A percentile compares a stretch with the other conserved stretches of the same genome.
phyloP scores from a whole-genome alignment of 2,329 filamentous ascomycete species.

The Colletotrichum siamense region DNA sequence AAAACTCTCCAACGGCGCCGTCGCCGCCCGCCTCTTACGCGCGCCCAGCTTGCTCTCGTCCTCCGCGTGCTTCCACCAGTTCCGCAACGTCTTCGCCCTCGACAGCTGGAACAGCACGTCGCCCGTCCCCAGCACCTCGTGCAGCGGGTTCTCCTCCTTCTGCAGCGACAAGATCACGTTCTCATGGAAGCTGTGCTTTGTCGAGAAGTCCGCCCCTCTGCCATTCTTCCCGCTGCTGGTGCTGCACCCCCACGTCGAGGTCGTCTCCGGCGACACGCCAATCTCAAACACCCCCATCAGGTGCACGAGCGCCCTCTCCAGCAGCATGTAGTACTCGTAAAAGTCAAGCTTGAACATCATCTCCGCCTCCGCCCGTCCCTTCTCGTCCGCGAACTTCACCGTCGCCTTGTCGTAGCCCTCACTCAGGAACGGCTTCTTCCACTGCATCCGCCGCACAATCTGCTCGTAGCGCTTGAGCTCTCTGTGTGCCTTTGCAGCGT shows the following conservation, averaged over 20 bases:
- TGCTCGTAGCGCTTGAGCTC: constrained; percentile 65
- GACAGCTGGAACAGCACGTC: constrained; percentile 64
- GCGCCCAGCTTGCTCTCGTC: constrained; percentile 32
- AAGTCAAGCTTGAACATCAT: constrained; percentile 81
- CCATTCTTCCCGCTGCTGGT: background rate
- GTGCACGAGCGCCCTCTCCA: constrained; percentile 74
- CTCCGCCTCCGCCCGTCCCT: constrained; percentile 53
- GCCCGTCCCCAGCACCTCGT: constrained; percentile 58
- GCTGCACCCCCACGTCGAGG: background rate
- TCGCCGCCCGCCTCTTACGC: constrained; percentile 25
- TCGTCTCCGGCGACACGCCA: constrained; percentile 50
- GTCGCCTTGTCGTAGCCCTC: constrained; percentile 59
- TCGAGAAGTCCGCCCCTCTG: constrained; percentile 9
- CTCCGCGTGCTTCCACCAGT: constrained; percentile 74
- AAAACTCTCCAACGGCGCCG: constrained; percentile 59
- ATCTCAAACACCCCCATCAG: constrained; percentile 70
- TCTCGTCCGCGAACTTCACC: constrained; percentile 36
- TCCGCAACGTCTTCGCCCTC: constrained; percentile 72
- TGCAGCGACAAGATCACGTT: constrained; percentile 71
- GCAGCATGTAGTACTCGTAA: constrained; percentile 76
- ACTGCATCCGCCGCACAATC: constrained; percentile 64
- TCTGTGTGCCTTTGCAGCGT: constrained; percentile 29
- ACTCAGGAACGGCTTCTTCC: constrained; percentile 68
- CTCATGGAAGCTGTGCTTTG: constrained; percentile 62
- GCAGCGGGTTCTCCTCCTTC: constrained; percentile 60